Base-by-base conservation (phyloP, 2,329 filamentous ascomycete species). In the Aureobasidium sp. region DNA sequence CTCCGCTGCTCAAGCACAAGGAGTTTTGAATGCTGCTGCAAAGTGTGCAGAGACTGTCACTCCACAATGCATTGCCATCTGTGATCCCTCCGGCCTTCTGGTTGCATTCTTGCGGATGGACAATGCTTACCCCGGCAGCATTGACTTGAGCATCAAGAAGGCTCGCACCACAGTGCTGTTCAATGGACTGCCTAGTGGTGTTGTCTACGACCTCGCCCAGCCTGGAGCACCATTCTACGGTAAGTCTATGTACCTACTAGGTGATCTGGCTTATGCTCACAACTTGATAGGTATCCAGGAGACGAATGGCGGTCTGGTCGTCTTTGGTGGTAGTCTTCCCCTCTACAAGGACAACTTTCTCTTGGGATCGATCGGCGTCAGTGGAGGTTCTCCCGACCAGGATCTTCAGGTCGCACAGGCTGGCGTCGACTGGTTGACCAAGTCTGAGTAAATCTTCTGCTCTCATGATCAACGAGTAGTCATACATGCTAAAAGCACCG, bases 31-130 rank as follows among this genome's bases (percentile, higher is more conserved):
- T 25, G 67, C 69, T 25, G 69, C 66, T 7, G 60, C 65, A 39
- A 41, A 42, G 29, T 37, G 15, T 21, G 45, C 61, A 5, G 53
- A 59, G 10, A 39, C 27, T 45, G 65, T 65, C 48, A 63, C 67
- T 0, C 66, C 68, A 9, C 66, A 67, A 48, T 65, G 68, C 64
- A 69, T 70, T 39, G 68, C 69, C 10, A 64, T 70, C 13, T 59
- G 67, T 16, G 68, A 71, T 48, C 67, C 69, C 21, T 67, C 67
- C 1, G 65, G 64, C 10, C 65, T 66, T 30, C 65, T 71, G 37
- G 67, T 71, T 37, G 68, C 66, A 3, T 69, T 71, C 63, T 54
- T 70, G 30, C 65, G 69, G 15, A 71, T 69, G 67, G 69, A 70
- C 60, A 68, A 70, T 58, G 66, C 69, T 15, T 70, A 64, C 48